phyloP scores from a whole-genome alignment of 2,329 filamentous ascomycete genomes.

The Phyllosticta citriasiana region DNA sequence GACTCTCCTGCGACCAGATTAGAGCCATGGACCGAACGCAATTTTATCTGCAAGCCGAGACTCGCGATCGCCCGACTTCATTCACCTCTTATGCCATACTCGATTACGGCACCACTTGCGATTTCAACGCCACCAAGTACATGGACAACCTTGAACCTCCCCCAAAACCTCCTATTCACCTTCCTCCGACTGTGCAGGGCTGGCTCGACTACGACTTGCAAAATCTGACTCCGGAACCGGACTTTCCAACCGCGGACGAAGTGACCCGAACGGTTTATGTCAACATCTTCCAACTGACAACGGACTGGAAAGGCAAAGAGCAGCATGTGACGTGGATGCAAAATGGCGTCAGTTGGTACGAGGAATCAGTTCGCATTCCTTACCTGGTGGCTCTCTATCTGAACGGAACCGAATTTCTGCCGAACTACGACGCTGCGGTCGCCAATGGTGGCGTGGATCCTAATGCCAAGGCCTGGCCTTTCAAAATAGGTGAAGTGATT shows the following conservation, averaged over 20 bases:
- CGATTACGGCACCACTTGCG: constrained; percentile 26
- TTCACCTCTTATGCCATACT: constrained; percentile 42
- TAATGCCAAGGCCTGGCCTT: constrained; percentile 40
- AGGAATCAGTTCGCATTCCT: constrained; percentile 21
- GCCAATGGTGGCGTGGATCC: constrained; percentile 47
- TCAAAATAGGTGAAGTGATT: constrained; percentile 45
- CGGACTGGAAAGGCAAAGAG: neutral
- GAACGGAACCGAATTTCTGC: constrained; percentile 36
- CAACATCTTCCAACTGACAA: constrained; percentile 17
- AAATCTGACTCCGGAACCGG: constrained; percentile 19
- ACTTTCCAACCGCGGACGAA: constrained; percentile 24
- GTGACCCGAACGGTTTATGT: constrained; percentile 27
- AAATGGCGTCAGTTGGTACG: constrained; percentile 16
- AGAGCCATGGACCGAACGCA: constrained; percentile 25
- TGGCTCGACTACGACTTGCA: constrained; percentile 31
- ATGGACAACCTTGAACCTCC: constrained; percentile 1
- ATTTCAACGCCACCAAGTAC: constrained; percentile 1
- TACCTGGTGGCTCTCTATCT: constrained; percentile 46
- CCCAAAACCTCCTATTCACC: constrained; percentile 17
- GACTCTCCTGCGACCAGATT: constrained; percentile 42
- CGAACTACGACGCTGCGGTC: constrained; percentile 43
- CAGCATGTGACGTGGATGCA: constrained; percentile 16
- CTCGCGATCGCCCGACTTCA: constrained; percentile 38
- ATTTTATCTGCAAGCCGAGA: constrained; percentile 40
- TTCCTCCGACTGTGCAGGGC: constrained; percentile 24